Percentiles rank a stretch among this genome's conserved stretches.
phyloP scores from a whole-genome alignment of 2,329 filamentous ascomycete species.

The Paracoccidioides lutzii region DNA sequence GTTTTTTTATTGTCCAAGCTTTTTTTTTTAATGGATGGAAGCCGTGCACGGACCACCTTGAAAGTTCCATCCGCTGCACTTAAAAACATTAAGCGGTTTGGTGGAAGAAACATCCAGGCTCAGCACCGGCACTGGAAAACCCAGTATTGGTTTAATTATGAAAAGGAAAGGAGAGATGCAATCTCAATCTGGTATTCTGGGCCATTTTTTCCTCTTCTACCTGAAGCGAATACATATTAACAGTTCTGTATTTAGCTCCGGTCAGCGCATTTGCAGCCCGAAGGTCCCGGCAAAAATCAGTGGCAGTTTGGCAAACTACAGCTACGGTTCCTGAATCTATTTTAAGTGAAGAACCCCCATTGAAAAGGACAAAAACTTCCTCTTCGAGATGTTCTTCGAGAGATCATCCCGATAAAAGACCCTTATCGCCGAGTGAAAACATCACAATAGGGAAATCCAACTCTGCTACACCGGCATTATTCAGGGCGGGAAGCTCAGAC shows the following conservation, averaged over 20 bases:
- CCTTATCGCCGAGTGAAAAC: background rate
- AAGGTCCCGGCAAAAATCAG: constrained; percentile 23
- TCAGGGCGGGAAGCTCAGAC: constrained; percentile 9
- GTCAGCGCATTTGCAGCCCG: constrained; percentile 33
- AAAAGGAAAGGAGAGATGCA: constrained; percentile 8
- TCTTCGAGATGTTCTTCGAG: constrained; percentile 11
- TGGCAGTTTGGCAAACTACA: constrained; percentile 19
- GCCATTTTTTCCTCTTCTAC: background rate
- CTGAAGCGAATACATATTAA: background rate
- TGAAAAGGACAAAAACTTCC: constrained; percentile 23
- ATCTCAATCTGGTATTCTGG: constrained; percentile 5
- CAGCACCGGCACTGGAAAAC: background rate
- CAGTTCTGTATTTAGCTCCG: constrained; percentile 4
- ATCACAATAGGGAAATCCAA: background rate
- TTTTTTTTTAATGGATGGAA: background rate
- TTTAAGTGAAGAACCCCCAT: constrained; percentile 20
- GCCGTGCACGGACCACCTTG: constrained; percentile 5
- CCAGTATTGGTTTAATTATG: constrained; percentile 1
- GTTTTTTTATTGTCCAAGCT: constrained; percentile 5
- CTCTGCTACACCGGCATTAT: constrained; percentile 4
- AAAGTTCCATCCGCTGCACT: background rate
- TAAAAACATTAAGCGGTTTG: background rate
- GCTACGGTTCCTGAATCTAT: constrained; percentile 14
- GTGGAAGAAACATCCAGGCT: background rate
- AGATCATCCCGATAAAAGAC: constrained; percentile 7